phyloP scores from a whole-genome alignment of 2,329 filamentous ascomycete species.

The Alternaria longipes region DNA sequence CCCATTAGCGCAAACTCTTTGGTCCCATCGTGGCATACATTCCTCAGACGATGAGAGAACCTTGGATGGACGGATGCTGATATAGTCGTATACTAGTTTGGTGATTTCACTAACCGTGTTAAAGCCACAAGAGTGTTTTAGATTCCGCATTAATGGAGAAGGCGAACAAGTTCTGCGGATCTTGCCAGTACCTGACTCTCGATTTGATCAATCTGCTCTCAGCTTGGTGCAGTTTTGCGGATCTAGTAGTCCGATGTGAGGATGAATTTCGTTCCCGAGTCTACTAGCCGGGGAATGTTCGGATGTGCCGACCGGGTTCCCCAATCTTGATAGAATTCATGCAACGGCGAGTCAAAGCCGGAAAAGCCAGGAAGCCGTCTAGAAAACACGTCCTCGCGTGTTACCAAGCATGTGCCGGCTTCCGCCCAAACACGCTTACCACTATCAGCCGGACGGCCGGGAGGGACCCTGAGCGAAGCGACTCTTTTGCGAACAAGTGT shows the following conservation, averaged over 20 bases:
- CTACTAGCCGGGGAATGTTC: background rate
- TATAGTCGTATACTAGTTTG: background rate
- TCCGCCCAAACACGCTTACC: slow-evolving; percentile 20
- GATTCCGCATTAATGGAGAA: background rate
- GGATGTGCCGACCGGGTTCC: slow-evolving; percentile 6
- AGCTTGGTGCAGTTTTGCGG: background rate
- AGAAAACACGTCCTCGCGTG: slow-evolving; percentile 3
- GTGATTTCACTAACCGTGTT: background rate
- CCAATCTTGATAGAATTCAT: background rate
- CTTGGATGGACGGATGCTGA: background rate
- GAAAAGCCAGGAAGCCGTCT: background rate
- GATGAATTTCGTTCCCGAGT: background rate
- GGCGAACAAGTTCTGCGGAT: background rate
- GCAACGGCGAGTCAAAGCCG: background rate
- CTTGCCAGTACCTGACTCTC: background rate
- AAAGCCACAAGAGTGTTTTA: background rate
- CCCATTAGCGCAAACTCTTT: background rate
- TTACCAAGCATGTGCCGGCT: slow-evolving; percentile 8
- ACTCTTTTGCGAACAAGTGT: slow-evolving; percentile 10
- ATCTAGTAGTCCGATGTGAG: background rate
- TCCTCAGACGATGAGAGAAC: background rate
- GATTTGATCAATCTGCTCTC: background rate
- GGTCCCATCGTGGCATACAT: background rate
- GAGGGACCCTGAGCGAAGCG: slow-evolving; percentile 23
- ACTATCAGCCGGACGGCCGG: slow-evolving; percentile 9